Base-by-base conservation (phyloP, 2,329 filamentous ascomycete species). In the Grosmannia huntii region DNA sequence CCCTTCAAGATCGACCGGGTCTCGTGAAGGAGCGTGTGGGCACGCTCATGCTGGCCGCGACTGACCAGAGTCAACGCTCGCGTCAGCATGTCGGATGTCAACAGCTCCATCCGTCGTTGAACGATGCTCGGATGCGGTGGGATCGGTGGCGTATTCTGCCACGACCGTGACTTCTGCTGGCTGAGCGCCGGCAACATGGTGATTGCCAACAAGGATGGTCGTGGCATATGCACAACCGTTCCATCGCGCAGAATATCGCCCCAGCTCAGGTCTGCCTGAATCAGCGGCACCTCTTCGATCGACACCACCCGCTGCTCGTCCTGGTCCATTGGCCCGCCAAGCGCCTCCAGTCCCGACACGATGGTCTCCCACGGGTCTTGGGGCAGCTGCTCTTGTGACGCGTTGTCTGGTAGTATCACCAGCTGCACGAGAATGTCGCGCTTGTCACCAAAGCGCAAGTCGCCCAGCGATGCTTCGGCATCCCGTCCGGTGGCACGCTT, bases 351-450 rank as follows among this genome's bases (percentile, higher is more conserved):
- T 0, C 92, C 92, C 5, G 94, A 97, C 23, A 99, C 90, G 60
- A 99, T 92, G 55, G 89, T 94, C 72, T 97, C 94, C 94, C 94
- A 99, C 0, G 91, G 86, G 68, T 99, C 94, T 67, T 96, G 89
- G 7, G 91, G 91, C 48, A 95, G 77, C 65, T 89, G 84, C 62
- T 99, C 94, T 61, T 90, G 87, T 0, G 82, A 82, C 1, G 86
- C 79, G 62, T 82, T 94, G 69, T 99, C 94, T 0, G 94, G 90
- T 38, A 89, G 78, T 64, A 99, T 96, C 33, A 91, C 89, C 6
- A 99, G 80, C 71, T 99, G 94, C 4, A 99, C 91, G 5, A 99
- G 79, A 60, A 99, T 87, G 69, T 97, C 94, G 69, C 79, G 72
- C 78, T 97, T 99, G 71, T 99, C 94, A 41, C 94, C 94, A 68